Conservation (phyloP, 2,329 filamentous ascomycete genomes). For the Fusarium euwallaceae region DNA sequence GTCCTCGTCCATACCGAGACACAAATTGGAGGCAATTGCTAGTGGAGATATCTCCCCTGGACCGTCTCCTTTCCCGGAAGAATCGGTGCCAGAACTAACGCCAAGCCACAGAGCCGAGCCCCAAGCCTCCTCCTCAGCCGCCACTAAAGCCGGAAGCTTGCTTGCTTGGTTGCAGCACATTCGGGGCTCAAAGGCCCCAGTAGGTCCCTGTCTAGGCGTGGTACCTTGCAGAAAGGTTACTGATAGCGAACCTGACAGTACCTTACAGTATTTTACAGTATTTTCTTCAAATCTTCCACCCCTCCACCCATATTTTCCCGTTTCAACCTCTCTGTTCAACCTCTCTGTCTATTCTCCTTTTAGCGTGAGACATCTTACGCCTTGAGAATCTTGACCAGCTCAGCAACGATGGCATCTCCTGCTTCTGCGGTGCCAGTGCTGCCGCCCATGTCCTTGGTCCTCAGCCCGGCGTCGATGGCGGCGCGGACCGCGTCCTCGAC, state of each 20-base stretch:
- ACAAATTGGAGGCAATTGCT: slow-evolving; percentile 23
- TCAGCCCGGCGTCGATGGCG: neutral
- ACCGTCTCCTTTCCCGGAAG: slow-evolving; percentile 13
- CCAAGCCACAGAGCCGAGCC: slow-evolving; percentile 28
- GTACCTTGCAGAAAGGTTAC: too few species aligned
- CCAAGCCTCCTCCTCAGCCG: slow-evolving; percentile 2
- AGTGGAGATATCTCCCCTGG: slow-evolving; percentile 15
- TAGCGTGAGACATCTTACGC: neutral
- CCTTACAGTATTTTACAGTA: neutral
- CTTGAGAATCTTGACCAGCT: neutral
- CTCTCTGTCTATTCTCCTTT: neutral
- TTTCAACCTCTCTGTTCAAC: neutral
- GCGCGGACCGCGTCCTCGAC: neutral
- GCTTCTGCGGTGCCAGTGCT: neutral
- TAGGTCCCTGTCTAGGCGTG: neutral
- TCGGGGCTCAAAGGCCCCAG: neutral
- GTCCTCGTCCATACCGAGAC: neutral
- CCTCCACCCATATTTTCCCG: neutral
- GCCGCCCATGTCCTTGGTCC: neutral
- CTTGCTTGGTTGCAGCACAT: slow-evolving; percentile 11
- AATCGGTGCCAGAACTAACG: slow-evolving; percentile 21
- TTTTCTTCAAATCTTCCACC: neutral
- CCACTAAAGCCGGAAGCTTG: slow-evolving; percentile 7
- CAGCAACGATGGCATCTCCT: neutral
- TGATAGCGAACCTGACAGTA: too few species aligned